Conservation (phyloP, 2,329 filamentous ascomycete species). For the Fusarium sp. region DNA sequence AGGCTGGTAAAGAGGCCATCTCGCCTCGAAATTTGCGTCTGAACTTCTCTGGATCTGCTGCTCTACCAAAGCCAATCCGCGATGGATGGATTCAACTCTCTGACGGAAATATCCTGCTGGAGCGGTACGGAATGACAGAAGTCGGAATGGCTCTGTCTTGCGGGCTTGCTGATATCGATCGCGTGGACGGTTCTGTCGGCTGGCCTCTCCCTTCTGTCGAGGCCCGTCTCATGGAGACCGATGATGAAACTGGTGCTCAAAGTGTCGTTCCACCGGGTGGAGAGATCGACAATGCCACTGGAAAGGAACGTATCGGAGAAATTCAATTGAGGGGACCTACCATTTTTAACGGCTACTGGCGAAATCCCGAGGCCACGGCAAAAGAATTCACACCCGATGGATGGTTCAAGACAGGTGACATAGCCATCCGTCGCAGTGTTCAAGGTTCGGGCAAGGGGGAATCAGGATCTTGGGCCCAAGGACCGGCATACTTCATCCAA, state of each 20-base stretch:
- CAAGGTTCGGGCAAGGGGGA: slow-evolving; percentile 59
- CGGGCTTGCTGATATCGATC: slow-evolving; percentile 79
- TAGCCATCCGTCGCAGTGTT: slow-evolving; percentile 49
- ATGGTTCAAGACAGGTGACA: slow-evolving; percentile 26
- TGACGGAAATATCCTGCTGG: slow-evolving; percentile 86
- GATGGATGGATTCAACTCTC: slow-evolving; percentile 83
- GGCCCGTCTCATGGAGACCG: slow-evolving; percentile 76
- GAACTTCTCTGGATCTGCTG: slow-evolving; percentile 93
- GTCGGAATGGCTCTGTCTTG: slow-evolving; percentile 99
- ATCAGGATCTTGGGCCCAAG: slow-evolving; percentile 66
- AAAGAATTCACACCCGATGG: slow-evolving; percentile 14
- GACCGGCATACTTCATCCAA: slow-evolving; percentile 88
- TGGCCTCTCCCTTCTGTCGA: slow-evolving; percentile 93
- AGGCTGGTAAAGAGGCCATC: slow-evolving; percentile 76
- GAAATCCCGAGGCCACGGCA: slow-evolving; percentile 1
- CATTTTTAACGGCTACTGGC: slow-evolving; percentile 15
- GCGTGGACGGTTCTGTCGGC: slow-evolving; percentile 91
- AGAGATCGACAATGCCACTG: slow-evolving; percentile 61
- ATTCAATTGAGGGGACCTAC: slow-evolving; percentile 65
- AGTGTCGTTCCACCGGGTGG: slow-evolving; percentile 72
- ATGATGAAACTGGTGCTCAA: slow-evolving; percentile 74
- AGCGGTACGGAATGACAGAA: slow-evolving; percentile 99
- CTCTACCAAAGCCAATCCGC: slow-evolving; percentile 90
- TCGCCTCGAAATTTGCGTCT: slow-evolving; percentile 84
- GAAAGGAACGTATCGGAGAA: slow-evolving; percentile 81